A percentile compares a stretch with the other conserved stretches of the same genome.
phyloP scores from a whole-genome alignment of 352 stramenopile genomes.

The Globisporangium spiculum region DNA sequence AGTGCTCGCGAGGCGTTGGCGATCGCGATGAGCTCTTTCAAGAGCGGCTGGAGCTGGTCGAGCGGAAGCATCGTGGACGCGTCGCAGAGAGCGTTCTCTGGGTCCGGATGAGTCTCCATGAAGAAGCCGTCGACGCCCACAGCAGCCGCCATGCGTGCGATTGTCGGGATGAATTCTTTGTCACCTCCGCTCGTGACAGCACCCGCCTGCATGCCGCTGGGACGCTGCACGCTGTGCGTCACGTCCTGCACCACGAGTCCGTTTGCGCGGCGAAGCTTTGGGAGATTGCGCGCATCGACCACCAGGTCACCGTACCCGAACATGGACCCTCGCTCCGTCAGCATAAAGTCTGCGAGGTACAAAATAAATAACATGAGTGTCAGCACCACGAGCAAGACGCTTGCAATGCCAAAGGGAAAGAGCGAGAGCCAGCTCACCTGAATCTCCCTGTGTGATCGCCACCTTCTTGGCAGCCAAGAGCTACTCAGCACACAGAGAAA shows the following conservation, averaged over 20 bases:
- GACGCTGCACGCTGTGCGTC: slow-evolving; percentile 81
- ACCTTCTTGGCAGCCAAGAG: slow-evolving; percentile 76
- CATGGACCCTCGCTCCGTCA: slow-evolving; percentile 86
- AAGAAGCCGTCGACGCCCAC: slow-evolving; percentile 89
- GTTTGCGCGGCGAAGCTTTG: slow-evolving; percentile 55
- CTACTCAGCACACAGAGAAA: slow-evolving; percentile 22
- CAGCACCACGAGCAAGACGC: too few species aligned
- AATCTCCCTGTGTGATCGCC: slow-evolving; percentile 49
- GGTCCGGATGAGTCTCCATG: slow-evolving; percentile 86
- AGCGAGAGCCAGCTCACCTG: slow-evolving; percentile 19
- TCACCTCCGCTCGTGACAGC: slow-evolving; percentile 61
- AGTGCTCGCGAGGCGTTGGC: slow-evolving; percentile 47
- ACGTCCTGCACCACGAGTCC: slow-evolving; percentile 84
- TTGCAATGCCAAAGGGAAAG: too few species aligned
- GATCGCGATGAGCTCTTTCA: slow-evolving; percentile 77
- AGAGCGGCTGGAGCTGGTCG: slow-evolving; percentile 55
- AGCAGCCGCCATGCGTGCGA: slow-evolving; percentile 78
- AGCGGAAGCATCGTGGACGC: slow-evolving; percentile 74
- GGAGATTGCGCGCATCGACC: slow-evolving; percentile 79
- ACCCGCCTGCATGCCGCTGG: slow-evolving; percentile 37
- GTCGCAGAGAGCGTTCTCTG: slow-evolving; percentile 58
- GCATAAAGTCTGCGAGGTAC: slow-evolving; percentile 50
- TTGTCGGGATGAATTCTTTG: slow-evolving; percentile 82
- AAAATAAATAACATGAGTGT: slow-evolving; percentile 17
- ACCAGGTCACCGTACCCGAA: slow-evolving; percentile 88